phyloP scores from a whole-genome alignment of 2,329 filamentous ascomycete species.

The Allantophomopsis cytisporea region DNA sequence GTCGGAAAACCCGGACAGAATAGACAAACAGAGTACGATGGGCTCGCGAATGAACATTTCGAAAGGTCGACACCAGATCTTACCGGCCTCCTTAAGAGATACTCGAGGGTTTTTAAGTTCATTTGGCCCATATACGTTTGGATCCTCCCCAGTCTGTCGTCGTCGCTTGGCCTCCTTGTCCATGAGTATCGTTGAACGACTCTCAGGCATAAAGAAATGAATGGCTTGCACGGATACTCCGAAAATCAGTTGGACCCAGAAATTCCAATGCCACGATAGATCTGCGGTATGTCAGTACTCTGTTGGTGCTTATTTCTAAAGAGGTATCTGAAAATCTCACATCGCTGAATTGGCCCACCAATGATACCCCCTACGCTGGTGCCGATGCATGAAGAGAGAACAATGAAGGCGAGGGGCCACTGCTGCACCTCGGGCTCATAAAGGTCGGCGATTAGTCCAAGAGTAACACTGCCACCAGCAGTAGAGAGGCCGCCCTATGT shows the following conservation, averaged over 20 bases:
- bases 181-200: slow-evolving; percentile 63
- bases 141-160: slow-evolving; percentile 42
- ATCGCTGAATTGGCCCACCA: slow-evolving; percentile 56
- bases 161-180: slow-evolving; percentile 66
- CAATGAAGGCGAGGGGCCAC: slow-evolving; percentile 62
- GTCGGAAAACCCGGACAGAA: slow-evolving; percentile 60
- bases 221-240: slow-evolving; percentile 54
- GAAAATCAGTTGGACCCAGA: slow-evolving; percentile 78
- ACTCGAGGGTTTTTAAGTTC: slow-evolving; percentile 51
- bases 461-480: slow-evolving; percentile 58
- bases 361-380: slow-evolving; percentile 66
- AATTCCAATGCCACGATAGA: slow-evolving; percentile 60
- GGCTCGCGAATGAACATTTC: slow-evolving; percentile 63
- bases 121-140: slow-evolving; percentile 52
- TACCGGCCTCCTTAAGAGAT: slow-evolving; percentile 38
- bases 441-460: slow-evolving; percentile 64
- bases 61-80: slow-evolving; percentile 51
- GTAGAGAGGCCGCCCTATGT: slow-evolving; percentile 48
- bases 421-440: slow-evolving; percentile 62
- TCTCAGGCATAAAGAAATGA: slow-evolving; percentile 60
- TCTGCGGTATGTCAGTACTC: slow-evolving; percentile 22
- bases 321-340: no score
- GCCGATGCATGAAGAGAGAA: slow-evolving; percentile 68
- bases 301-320: no score
- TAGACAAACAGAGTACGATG: slow-evolving; percentile 56